phyloP scores from a whole-genome alignment of 2,329 filamentous ascomycete genomes.

The Domatiomyces globalis region DNA sequence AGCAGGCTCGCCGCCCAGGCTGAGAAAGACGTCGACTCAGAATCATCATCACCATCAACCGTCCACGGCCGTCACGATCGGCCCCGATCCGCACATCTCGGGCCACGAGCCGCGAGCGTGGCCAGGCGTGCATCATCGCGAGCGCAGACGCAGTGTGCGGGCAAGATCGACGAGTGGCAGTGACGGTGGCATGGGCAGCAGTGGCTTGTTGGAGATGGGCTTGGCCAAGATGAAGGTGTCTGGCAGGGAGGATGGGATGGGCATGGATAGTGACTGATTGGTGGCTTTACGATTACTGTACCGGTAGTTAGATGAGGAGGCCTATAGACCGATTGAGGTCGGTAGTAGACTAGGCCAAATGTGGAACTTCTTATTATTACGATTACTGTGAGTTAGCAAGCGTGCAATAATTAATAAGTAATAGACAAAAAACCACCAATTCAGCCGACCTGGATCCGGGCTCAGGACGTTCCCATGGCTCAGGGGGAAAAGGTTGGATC shows the following conservation, averaged over 20 bases:
- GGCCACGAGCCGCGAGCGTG: constrained; percentile 28
- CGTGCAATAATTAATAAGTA: no score
- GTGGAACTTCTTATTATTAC: no score
- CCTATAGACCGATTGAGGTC: no score
- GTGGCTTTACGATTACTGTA: neutral
- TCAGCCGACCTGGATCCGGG: no score
- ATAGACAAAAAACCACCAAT: no score
- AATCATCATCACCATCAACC: neutral
- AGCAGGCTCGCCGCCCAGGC: constrained; percentile 8
- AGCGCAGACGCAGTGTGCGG: constrained; percentile 19
- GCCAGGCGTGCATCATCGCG: constrained; percentile 29
- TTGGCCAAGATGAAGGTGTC: constrained; percentile 15
- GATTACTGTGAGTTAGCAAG: no score
- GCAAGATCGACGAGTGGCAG: constrained; percentile 11
- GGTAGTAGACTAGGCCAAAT: no score
- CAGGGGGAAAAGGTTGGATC: no score
- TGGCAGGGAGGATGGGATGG: constrained; percentile 4
- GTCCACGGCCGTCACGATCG: neutral
- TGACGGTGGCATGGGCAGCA: constrained; percentile 15
- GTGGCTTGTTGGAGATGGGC: constrained; percentile 15
- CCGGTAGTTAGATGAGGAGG: no score
- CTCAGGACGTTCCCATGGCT: no score
- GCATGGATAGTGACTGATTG: neutral
- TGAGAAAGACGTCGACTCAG: constrained; percentile 10
- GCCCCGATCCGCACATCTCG: constrained; percentile 13